phyloP scores from a whole-genome alignment of 2,329 filamentous ascomycete species.

The Rutstroemia sp. region DNA sequence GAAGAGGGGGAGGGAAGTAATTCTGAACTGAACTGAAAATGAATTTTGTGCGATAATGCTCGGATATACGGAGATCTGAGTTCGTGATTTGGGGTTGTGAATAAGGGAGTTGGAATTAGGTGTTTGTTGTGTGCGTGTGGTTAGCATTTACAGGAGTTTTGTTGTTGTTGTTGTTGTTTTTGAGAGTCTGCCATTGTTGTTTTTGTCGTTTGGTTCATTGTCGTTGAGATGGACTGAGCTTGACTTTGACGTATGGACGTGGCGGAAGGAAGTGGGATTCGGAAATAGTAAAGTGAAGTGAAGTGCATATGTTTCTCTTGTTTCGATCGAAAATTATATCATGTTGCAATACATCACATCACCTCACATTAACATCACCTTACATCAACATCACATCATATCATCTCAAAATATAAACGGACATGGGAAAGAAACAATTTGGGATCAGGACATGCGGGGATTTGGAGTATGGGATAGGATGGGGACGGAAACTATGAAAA shows the following conservation, averaged over 20 bases:
- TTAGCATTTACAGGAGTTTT: too few relatives aligned
- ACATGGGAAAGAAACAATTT: background rate
- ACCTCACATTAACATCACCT: background rate
- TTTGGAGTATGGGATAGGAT: background rate
- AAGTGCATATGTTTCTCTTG: too few relatives aligned
- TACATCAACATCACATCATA: background rate
- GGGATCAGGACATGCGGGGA: background rate
- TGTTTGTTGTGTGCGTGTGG: too few relatives aligned
- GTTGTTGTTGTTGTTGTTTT: too few relatives aligned
- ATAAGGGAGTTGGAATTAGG: too few relatives aligned
- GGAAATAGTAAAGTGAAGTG: background rate
- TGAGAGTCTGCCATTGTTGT: too few relatives aligned
- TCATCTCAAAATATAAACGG: background rate
- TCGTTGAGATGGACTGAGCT: too few relatives aligned
- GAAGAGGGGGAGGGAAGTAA: background rate
- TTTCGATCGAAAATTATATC: background rate
- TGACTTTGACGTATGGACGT: too few relatives aligned
- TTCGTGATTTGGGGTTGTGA: too few relatives aligned
- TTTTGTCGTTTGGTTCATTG: too few relatives aligned
- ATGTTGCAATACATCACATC: background rate
- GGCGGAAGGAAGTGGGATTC: background rate
- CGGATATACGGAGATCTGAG: too few relatives aligned
- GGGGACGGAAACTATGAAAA: background rate
- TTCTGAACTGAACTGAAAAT: background rate
- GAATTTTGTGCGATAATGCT: too few relatives aligned